phyloP scores from a whole-genome alignment of 2,329 filamentous ascomycete species.

The Apiospora aurea region DNA sequence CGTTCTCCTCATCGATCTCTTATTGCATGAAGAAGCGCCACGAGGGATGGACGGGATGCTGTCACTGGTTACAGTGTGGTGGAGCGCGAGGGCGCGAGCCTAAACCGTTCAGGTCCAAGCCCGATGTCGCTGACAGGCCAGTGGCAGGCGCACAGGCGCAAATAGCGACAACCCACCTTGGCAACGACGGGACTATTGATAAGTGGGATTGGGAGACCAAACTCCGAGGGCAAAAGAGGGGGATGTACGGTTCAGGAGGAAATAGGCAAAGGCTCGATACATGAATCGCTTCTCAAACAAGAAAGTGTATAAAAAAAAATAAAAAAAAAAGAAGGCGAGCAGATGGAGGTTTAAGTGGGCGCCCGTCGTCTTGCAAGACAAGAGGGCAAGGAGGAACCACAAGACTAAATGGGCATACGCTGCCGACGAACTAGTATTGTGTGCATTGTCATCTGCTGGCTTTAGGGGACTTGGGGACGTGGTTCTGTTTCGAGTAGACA shows the following conservation, averaged over 20 bases:
- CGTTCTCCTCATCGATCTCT: neutral
- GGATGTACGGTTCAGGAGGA: constrained; percentile 13
- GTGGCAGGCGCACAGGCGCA: neutral
- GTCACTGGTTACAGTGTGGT: constrained; percentile 20
- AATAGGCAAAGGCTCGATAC: neutral
- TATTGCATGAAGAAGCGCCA: neutral
- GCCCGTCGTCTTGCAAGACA: neutral
- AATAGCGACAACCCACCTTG: constrained; percentile 1
- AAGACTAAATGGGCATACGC: constrained; percentile 7
- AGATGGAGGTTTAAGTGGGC: constrained; percentile 6
- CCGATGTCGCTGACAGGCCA: constrained; percentile 14
- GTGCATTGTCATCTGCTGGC: constrained; percentile 13
- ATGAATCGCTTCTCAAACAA: neutral
- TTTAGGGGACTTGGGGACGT: neutral
- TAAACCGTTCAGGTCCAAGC: neutral
- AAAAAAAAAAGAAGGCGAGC: neutral
- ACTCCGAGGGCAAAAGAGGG: neutral
- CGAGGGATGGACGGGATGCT: constrained; percentile 9
- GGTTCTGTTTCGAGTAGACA: constrained; percentile 8
- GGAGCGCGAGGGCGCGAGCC: neutral
- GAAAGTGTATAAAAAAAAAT: neutral
- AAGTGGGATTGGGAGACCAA: neutral
- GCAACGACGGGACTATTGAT: constrained; percentile 14
- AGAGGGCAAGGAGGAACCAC: neutral
- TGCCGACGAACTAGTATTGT: neutral